Conservation (phyloP, 305 asterid species). For the Salvia sclarea region DNA sequence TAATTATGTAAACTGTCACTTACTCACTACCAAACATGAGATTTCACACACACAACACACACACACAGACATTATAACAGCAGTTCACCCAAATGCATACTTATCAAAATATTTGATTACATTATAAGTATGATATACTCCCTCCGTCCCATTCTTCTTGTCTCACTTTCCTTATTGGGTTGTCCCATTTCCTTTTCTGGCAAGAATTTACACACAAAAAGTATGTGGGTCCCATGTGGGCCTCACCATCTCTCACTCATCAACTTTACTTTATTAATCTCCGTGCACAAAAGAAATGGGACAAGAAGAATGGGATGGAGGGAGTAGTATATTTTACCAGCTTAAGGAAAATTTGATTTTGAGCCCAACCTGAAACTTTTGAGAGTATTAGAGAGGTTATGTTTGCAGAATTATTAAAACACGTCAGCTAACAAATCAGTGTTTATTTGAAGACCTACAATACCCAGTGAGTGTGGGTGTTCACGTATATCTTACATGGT, state of each 20-base stretch:
- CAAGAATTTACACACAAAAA: no score
- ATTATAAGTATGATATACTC: background rate
- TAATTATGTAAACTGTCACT: slow-evolving; percentile 15
- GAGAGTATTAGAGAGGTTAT: background rate
- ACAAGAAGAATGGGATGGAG: no score
- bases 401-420: background rate
- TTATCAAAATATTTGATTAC: slow-evolving; percentile 7
- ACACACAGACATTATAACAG: background rate
- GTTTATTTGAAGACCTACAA: slow-evolving; percentile 5
- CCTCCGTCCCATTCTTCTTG: no score
- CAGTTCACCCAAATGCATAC: slow-evolving; percentile 1
- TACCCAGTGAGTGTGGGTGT: background rate
- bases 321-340: background rate
- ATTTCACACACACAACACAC: background rate
- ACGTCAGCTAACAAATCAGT: background rate
- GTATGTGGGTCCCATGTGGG: no score
- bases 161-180: no score
- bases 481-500: background rate
- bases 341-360: background rate
- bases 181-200: no score
- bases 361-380: slow-evolving; percentile 7
- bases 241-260: no score
- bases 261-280: no score
- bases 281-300: no score
- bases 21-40: slow-evolving; percentile 6